Base-by-base conservation (phyloP, 805 yeast genomes). In the Myxozyma kluyveri region DNA sequence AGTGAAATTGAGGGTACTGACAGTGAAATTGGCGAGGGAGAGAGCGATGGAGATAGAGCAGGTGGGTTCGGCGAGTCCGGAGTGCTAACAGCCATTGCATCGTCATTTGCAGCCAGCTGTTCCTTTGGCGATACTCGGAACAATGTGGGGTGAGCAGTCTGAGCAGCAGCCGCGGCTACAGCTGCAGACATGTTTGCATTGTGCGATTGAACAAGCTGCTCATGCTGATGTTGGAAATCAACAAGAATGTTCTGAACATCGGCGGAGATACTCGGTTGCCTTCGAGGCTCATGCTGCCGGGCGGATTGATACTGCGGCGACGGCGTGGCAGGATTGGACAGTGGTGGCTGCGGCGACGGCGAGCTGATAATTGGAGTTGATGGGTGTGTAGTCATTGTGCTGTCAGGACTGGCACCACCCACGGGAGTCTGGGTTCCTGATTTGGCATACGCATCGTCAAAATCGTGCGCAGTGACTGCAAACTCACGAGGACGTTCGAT, bases 11-110 rank as follows among this genome's bases (percentile, higher is more conserved):
- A n/a, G 10, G 47, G 12, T 27, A 14, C 3, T 9, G 50, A 47
- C 21, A 47, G 46, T 17, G 50, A 43, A 14, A 47, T 47, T 21
- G 50, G 50, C n/a, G 50, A 47, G 33, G 38, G 50, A 4, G 50
- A 43, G 32, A 17, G 36, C 9, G 49, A 23, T 24, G 49, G 49
- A 12, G 49, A 35, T 7, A 18, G 31, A 18, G 47, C 12, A 17
- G 47, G 22, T 7, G 49, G 48, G 27, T 33, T 9, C 5, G 49
- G 37, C 23, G 48, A 39, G 12, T 9, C 9, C 14, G 33, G 33
- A 9, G 33, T 14, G n/a, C n/a, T n/a, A 29, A 29, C 33, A 14
- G 14, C 14, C 33, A 14, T 9, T 9, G 33, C 14, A 29, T 9
- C 33, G 33, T 14, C 14, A 9, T 29, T 14, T 14, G 33, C 33